Conservation (phyloP, 805 yeast genomes). For the Candida orba region DNA sequence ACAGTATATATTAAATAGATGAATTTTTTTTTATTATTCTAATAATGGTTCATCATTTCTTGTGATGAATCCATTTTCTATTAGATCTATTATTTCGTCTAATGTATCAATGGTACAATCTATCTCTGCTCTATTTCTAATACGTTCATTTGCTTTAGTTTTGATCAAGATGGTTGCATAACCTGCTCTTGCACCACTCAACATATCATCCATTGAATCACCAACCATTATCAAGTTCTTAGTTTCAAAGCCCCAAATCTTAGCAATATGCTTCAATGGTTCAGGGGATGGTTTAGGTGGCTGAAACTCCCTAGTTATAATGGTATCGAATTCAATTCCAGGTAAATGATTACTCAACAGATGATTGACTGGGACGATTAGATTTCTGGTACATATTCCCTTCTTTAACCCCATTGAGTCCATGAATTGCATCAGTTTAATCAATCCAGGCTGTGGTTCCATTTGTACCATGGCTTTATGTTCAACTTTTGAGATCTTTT, state of each 20-base stretch:
- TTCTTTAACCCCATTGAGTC: conserved; percentile 28
- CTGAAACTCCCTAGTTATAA: conserved; percentile 53
- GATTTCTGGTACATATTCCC: conserved; percentile 60
- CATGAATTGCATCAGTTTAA: conserved; percentile 9
- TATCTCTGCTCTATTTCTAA: conserved; percentile 30
- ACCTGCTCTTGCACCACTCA: conserved; percentile 58
- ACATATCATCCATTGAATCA: conserved; percentile 65
- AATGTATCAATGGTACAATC: conserved; percentile 23
- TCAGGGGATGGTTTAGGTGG: conserved; percentile 68
- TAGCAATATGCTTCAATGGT: conserved; percentile 51
- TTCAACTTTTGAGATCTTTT: conserved; percentile 45
- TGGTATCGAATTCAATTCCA: conserved; percentile 37
- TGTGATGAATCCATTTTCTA: conserved; percentile 29
- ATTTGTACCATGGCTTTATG: conserved; percentile 54
- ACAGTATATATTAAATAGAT: conserved; percentile 6
- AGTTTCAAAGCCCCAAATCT: conserved; percentile 40
- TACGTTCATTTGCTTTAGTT: conserved; percentile 42
- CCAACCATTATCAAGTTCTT: conserved; percentile 59
- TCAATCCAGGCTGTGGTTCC: conserved; percentile 26
- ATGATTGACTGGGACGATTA: conserved; percentile 45
- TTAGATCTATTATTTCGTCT: conserved; percentile 29
- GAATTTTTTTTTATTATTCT: background rate
- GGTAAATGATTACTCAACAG: conserved; percentile 39
- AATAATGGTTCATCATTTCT: conserved; percentile 1
- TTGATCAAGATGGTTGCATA: conserved; percentile 46